Evolutionary conservation across 1,284 basidiomycete species (phyloP).

Genomic region (Spongiforma sp.): DNA sequence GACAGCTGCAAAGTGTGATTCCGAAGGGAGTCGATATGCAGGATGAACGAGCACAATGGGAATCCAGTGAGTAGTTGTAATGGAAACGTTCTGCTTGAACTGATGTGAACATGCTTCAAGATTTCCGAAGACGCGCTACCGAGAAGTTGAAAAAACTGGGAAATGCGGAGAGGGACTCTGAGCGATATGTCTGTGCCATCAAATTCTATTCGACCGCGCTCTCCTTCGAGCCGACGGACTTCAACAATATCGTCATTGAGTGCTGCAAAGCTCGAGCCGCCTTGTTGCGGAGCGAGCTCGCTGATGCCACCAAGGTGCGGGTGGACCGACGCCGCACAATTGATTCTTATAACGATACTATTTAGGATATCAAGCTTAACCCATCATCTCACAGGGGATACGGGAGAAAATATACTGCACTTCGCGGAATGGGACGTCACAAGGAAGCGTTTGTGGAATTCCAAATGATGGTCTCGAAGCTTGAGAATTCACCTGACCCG

Average conservation of each 20-base stretch:
- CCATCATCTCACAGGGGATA: neutral
- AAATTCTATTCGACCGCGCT: neutral
- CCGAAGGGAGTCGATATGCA: neutral
- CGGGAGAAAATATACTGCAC: neutral
- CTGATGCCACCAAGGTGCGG: neutral
- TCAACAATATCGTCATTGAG: neutral
- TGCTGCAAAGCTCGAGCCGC: neutral
- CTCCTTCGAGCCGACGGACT: neutral
- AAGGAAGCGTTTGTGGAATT: neutral
- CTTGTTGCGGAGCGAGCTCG: neutral
- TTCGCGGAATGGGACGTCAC: neutral
- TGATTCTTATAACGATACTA: no score
- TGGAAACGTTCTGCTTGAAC: accelerated
- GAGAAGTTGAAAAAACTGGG: conserved; percentile 5
- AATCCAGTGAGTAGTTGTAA: neutral
- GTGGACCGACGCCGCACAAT: no score
- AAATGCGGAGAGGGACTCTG: neutral
- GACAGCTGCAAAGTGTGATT: neutral
- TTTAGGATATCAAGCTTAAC: no score
- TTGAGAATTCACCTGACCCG: neutral
- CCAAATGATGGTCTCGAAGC: neutral
- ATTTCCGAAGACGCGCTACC: neutral
- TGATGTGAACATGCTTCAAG: neutral
- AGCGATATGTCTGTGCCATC: neutral
- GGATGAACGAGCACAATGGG: neutral